Base-by-base conservation (phyloP, 495 filamentous ascomycete genomes). In the Tuber melanosporum region DNA sequence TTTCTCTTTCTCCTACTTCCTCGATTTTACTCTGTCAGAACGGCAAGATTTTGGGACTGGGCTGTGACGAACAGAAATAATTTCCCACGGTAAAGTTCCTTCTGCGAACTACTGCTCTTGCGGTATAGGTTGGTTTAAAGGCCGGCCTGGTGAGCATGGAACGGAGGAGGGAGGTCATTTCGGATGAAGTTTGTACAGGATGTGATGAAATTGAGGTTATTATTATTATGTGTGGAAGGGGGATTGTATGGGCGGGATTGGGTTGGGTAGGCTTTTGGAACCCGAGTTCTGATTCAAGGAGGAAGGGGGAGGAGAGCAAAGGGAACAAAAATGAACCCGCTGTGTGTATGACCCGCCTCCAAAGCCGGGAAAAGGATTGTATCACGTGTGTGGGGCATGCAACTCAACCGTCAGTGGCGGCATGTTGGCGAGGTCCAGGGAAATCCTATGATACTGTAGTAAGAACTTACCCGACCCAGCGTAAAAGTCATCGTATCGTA, bases 161-260 rank as follows among this genome's bases (percentile, higher is more conserved):
- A 73, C 45, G 57, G 36, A 74, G 74, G 71, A 66, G 32, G 41
- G 74, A 66, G 32, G 57, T n/a, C 44, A 75, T 73, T 75, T 41
- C 19, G 73, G 52, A 72, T 46, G 74, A 41, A 36, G 57, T 36
- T 36, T 32, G 57, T 66, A 66, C 26, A 26, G 15, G 57, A 20
- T 36, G 26, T 17, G 57, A 66, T 19, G 57, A 66, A 36, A 66
- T 19, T 66, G 26, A 36, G 26, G 57, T 5, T 52, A 20, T n/a
- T 52, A 4, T 26, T 57, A n/a, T 26, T 57, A n/a, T 62, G 57
- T 36, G 57, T 17, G 26, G 26, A 8, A 19, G 57, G 12, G 36
- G 57, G 26, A 66, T 36, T 66, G 32, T 32, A 8, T 36, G 26
- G 26, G 14, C 6, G 5, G 57, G 3, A 66, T 66, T 36, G 26